These are phyloP conservation scores for Eurotiales sp. DNA, from an alignment of 2,329 filamentous ascomycete genomes.

Conservation along the genomic window DNA sequence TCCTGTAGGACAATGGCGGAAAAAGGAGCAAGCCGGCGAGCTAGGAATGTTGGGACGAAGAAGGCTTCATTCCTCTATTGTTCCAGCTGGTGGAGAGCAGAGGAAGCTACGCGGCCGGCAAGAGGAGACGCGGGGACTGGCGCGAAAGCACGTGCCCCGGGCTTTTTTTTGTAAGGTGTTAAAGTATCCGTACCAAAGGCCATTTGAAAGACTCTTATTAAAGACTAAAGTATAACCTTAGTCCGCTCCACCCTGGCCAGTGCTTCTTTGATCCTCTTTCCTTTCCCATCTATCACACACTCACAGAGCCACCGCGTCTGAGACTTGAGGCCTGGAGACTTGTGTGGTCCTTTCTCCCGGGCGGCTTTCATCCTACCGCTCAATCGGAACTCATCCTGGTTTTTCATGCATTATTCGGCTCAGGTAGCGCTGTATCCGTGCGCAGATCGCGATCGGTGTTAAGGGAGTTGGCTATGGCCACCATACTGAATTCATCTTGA, in stretches of 20 bases:
- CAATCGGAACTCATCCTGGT: constrained; percentile 1
- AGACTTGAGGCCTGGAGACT: background rate
- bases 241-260: too few species aligned
- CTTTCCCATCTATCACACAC: too few species aligned
- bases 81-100: background rate
- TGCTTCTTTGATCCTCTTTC: too few species aligned
- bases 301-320: background rate
- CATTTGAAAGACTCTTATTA: too few species aligned
- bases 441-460: constrained; percentile 2
- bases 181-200: too few species aligned
- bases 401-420: constrained; percentile 6
- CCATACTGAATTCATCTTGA: background rate
- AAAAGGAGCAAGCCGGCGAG: background rate
- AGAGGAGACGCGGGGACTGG: constrained; percentile 11
- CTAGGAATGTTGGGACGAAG: background rate
- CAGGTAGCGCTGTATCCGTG: constrained; percentile 7
- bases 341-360: too few species aligned
- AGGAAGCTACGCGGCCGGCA: background rate
- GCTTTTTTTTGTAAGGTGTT: background rate
- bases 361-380: too few species aligned
- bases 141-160: constrained; percentile 15
- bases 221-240: too few species aligned
- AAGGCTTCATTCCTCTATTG: background rate
- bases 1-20: too few species aligned
- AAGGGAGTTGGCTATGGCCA: background rate